Base-by-base conservation (phyloP, 1,284 basidiomycete species). In the Sporisorium iseilematis-ciliati region DNA sequence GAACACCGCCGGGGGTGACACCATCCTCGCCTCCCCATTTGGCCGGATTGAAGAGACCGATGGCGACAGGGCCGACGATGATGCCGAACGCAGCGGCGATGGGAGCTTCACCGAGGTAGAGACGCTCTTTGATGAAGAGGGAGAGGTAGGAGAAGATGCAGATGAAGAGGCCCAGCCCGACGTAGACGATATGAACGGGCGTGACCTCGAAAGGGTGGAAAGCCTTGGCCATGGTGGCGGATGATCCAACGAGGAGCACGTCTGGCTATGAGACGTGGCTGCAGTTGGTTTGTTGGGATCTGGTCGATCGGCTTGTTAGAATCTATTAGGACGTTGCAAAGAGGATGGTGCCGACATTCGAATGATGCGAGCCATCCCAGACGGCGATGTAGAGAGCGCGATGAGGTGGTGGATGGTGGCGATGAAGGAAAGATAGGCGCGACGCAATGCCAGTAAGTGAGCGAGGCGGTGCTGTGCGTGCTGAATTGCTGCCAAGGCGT, bases 41-140 rank as follows among this genome's bases (percentile, higher is more conserved):
- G 45, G 91, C 88, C 7, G 96, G 96, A 84, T 97, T 89, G 84
- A 99, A 93, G 42, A 98, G 88, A 67, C 90, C 89, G 38, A 92
- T 91, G 54, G 91, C 91, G 83, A 95, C 92, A 3, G 94, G 95
- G 14, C 82, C 80, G 70, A 98, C 91, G 74, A 96, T 92, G 83
- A 98, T 93, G 26, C 96, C 95, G 79, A 97, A 95, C 40, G 95
- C 86, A 76, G 97, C 97, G 2, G 97, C 95, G 89, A 94, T 92
- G 76, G 93, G 94, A 6, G 97, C 95, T 89, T 99, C 97, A 76
- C 97, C 97, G 71, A 98, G 91, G 84, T 97, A 99, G 33, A 97
- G 87, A 88, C 90, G 91, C 87, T 97, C 95, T 84, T 95, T 92
- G 83, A 99, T 90, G 79, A 97, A 91, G 23, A 95, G 89, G 11